Percentiles rank a stretch among this genome's conserved stretches.
Evolutionary conservation across 2,329 filamentous ascomycete species (phyloP).

Genomic region (Paraphaeosphaeria sporulosa): DNA sequence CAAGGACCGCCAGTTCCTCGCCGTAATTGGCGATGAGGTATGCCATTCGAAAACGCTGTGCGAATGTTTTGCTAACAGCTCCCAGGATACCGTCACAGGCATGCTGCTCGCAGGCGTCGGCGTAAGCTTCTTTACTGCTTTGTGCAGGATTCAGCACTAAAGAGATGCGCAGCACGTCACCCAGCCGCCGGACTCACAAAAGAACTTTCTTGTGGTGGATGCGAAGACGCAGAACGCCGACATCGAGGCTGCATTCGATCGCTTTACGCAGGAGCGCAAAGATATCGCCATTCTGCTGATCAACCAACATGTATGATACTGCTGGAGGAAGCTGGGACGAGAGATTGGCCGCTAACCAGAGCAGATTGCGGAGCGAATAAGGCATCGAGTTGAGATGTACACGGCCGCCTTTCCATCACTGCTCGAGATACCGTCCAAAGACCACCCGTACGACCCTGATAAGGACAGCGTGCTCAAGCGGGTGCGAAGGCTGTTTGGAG

Average conservation of each 20-base stretch:
- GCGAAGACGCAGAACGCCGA: constrained; percentile 85
- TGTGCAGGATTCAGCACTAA: constrained; percentile 11
- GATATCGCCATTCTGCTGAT: constrained; percentile 97
- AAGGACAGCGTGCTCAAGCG: constrained; percentile 97
- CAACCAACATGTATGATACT: constrained; percentile 85
- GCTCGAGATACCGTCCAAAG: constrained; percentile 97
- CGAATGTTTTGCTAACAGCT: constrained; percentile 22
- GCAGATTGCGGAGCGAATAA: constrained; percentile 92
- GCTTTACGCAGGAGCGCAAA: constrained; percentile 87
- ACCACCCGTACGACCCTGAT: constrained; percentile 98
- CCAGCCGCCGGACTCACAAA: constrained; percentile 83
- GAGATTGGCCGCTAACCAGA: constrained; percentile 16
- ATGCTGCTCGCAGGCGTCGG: constrained; percentile 94
- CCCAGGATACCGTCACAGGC: constrained; percentile 92
- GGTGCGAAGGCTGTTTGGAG: constrained; percentile 76
- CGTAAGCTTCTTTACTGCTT: constrained; percentile 61
- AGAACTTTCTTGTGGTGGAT: constrained; percentile 98
- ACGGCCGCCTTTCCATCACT: constrained; percentile 95
- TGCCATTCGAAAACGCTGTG: not conserved
- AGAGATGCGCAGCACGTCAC: constrained; percentile 78
- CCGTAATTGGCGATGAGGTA: constrained; percentile 97
- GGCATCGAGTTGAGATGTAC: constrained; percentile 87
- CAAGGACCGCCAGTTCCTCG: constrained; percentile 91
- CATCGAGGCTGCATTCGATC: constrained; percentile 90
- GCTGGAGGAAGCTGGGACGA: not conserved